A percentile compares a stretch with the other conserved stretches of the same genome.
phyloP scores from a whole-genome alignment of 2,329 filamentous ascomycete species.

The Pseudogymnoascus sp. region DNA sequence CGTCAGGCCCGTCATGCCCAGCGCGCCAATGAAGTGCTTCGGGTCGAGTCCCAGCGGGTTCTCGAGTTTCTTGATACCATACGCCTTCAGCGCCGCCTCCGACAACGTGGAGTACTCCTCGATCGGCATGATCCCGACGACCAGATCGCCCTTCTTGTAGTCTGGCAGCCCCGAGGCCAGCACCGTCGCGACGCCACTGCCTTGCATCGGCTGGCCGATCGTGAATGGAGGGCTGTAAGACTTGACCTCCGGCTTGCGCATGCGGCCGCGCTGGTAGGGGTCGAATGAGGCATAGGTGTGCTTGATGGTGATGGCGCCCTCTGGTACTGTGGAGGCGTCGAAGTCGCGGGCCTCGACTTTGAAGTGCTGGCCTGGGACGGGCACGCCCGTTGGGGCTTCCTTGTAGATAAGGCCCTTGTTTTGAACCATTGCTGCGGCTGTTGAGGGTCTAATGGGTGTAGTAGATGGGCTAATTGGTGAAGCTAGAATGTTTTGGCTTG shows the following conservation, averaged over 20 bases:
- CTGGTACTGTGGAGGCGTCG: slow-evolving; percentile 53
- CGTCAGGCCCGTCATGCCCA: slow-evolving; percentile 74
- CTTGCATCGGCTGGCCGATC: slow-evolving; percentile 57
- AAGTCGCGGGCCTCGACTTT: slow-evolving; percentile 59
- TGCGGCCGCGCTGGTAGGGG: slow-evolving; percentile 75
- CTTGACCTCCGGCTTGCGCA: slow-evolving; percentile 58
- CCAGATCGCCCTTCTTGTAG: slow-evolving; percentile 61
- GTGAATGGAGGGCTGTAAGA: slow-evolving; percentile 62
- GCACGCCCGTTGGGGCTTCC: slow-evolving; percentile 56
- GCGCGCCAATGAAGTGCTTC: slow-evolving; percentile 63
- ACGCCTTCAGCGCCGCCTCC: slow-evolving; percentile 36
- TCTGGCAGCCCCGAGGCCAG: slow-evolving; percentile 58
- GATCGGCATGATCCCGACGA: slow-evolving; percentile 50
- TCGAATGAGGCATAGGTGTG: slow-evolving; percentile 72
- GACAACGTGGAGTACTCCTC: slow-evolving; percentile 62
- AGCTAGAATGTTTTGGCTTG: background rate
- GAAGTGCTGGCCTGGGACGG: slow-evolving; percentile 65
- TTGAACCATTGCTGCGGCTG: slow-evolving; percentile 33
- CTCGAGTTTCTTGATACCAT: slow-evolving; percentile 47
- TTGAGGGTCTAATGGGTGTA: background rate
- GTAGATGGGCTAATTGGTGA: background rate
- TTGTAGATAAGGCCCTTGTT: slow-evolving; percentile 77
- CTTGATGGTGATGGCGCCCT: slow-evolving; percentile 62
- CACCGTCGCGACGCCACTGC: slow-evolving; percentile 58
- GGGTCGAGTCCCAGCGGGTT: slow-evolving; percentile 64